Evolutionary conservation across 1,284 basidiomycete genomes (phyloP).

Genomic region (Marasmius tenuissimus): DNA sequence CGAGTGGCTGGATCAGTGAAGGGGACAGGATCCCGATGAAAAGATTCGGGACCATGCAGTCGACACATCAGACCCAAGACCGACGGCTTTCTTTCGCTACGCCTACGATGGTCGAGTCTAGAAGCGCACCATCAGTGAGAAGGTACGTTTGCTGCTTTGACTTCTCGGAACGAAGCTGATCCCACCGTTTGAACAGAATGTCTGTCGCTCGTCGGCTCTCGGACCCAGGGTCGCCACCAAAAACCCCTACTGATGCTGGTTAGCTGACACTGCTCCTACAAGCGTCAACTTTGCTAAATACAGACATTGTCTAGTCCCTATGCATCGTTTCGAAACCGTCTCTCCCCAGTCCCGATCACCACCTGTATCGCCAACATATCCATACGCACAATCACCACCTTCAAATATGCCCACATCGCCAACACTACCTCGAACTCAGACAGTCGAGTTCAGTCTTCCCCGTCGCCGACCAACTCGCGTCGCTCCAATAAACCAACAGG

Average conservation of each 20-base stretch:
- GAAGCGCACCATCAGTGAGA: neutral
- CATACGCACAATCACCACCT: slow-evolving; percentile 8
- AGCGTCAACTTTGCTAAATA: slow-evolving; percentile 4
- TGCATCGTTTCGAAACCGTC: slow-evolving; percentile 34
- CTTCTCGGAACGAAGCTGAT: neutral
- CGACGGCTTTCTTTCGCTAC: slow-evolving; percentile 21
- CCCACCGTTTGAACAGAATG: neutral
- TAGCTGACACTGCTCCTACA: slow-evolving; percentile 7
- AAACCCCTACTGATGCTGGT: slow-evolving; percentile 20
- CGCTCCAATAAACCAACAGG: neutral
- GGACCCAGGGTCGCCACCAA: slow-evolving; percentile 33
- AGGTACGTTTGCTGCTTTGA: neutral
- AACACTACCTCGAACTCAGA: slow-evolving; percentile 47
- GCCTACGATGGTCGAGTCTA: slow-evolving; percentile 8
- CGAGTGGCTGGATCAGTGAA: slow-evolving; percentile 71
- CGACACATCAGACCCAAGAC: slow-evolving; percentile 7
- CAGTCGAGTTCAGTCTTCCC: slow-evolving; percentile 52
- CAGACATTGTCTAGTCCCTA: slow-evolving; percentile 18
- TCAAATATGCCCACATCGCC: neutral
- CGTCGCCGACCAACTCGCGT: slow-evolving; percentile 12
- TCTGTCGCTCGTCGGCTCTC: slow-evolving; percentile 31
- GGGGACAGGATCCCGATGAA: slow-evolving; percentile 26
- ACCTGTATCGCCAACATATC: neutral
- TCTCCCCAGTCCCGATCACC: slow-evolving; percentile 14
- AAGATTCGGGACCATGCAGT: slow-evolving; percentile 14